Percentiles rank a stretch among this genome's conserved stretches.
These are phyloP conservation scores for Smittium mucronatum DNA, from an alignment of 371 early-diverging fungal species.

Conservation along the genomic window DNA sequence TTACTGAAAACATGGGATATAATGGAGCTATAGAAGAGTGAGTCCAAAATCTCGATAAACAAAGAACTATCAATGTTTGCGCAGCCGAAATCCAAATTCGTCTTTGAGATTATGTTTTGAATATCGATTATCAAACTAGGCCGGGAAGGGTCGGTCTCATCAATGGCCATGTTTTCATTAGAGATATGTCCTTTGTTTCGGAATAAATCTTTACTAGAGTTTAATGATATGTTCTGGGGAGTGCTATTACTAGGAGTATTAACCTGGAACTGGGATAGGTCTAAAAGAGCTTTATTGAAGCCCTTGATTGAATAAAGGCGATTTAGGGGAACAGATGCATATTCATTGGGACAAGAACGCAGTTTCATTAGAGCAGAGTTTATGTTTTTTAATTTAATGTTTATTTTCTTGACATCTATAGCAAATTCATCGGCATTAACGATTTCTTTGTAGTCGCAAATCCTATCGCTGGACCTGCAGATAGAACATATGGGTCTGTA, in stretches of 20 bases:
- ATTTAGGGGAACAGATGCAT: no score
- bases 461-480: not conserved
- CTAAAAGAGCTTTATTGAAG: no score
- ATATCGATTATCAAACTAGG: no score
- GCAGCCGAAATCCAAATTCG: not conserved
- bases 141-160: no score
- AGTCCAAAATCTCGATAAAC: not conserved
- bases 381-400: not conserved
- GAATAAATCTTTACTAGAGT: no score
- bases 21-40: not conserved
- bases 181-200: no score
- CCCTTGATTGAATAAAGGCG: no score
- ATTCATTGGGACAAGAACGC: no score
- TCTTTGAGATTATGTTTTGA: not conserved
- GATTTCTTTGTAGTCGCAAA: not conserved
- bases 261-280: no score
- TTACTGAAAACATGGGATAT: not conserved
- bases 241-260: no score
- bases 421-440: not conserved
- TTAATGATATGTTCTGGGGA: no score
- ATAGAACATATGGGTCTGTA: not conserved
- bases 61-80: not conserved
- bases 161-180: no score
- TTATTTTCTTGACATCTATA: not conserved
- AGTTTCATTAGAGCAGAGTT: not conserved